Evolutionary conservation across 108 stramenopile species (phyloP).

Genomic region (Chaetoceros tenuissimus): DNA sequence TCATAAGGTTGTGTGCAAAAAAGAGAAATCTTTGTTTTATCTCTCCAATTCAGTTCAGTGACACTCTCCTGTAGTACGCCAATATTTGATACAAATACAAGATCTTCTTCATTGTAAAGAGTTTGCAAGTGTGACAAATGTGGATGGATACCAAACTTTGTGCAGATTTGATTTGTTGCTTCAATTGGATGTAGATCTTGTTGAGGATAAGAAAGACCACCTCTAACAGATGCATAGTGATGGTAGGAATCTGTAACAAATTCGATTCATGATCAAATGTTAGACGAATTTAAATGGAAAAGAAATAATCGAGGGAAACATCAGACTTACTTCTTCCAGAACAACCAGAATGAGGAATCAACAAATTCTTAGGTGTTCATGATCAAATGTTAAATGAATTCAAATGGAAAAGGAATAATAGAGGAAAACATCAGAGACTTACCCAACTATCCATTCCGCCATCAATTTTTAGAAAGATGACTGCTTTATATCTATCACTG

Average conservation of each 20-base stretch:
- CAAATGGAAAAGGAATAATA: too few species aligned
- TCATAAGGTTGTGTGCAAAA: too few species aligned
- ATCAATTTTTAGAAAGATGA: constrained; percentile 42
- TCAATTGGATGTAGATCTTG: constrained; percentile 7
- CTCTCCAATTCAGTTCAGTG: too few species aligned
- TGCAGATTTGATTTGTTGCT: constrained; percentile 37
- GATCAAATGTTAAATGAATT: constrained; percentile 12
- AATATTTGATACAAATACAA: constrained; percentile 52
- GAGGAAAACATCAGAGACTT: too few species aligned
- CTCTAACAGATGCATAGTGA: too few species aligned
- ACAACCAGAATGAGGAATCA: constrained; percentile 15
- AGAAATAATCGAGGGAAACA: constrained; percentile 3
- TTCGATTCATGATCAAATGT: too few species aligned
- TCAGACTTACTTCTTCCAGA: constrained; percentile 16
- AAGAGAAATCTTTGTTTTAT: too few species aligned
- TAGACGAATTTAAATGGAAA: constrained; percentile 9
- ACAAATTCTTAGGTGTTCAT: constrained; percentile 13
- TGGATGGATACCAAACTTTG: constrained; percentile 45
- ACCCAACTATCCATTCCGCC: constrained; percentile 34
- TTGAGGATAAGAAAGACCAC: background rate
- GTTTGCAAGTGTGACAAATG: constrained; percentile 16
- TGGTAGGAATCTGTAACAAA: too few species aligned
- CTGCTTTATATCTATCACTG: constrained; percentile 32
- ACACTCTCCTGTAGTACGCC: constrained; percentile 29
- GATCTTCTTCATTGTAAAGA: constrained; percentile 51